phyloP scores from a whole-genome alignment of 305 asterid genomes.

The Fraxinus paxiana region DNA sequence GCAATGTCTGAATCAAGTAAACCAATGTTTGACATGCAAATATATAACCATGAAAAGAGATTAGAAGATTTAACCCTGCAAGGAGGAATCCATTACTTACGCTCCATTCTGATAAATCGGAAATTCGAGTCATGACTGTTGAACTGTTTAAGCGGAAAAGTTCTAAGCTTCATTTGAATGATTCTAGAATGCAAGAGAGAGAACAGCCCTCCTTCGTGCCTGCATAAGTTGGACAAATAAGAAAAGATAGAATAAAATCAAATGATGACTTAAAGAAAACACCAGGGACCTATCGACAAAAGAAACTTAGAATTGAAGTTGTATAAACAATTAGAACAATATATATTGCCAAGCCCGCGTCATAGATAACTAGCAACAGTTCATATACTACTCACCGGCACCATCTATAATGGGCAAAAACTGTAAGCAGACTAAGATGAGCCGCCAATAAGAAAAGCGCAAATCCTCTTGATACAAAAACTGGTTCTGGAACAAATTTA shows the following conservation, averaged over 20 bases:
- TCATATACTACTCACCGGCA: constrained; percentile 51
- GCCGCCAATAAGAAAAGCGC: constrained; percentile 63
- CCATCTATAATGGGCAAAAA: constrained; percentile 87
- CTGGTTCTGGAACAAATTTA: constrained; percentile 76
- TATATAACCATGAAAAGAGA: neutral
- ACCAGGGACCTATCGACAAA: neutral
- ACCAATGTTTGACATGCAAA: constrained; percentile 11
- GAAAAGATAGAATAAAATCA: constrained; percentile 6
- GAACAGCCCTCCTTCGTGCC: constrained; percentile 78
- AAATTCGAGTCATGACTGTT: constrained; percentile 20
- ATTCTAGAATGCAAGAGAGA: constrained; percentile 44
- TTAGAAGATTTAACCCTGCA: neutral
- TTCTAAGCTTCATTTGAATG: constrained; percentile 35
- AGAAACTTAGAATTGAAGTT: neutral
- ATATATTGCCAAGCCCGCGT: neutral
- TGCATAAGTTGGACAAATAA: constrained; percentile 31
- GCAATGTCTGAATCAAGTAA: constrained; percentile 54
- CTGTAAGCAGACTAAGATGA: constrained; percentile 65
- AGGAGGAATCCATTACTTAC: constrained; percentile 40
- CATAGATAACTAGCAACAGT: neutral
- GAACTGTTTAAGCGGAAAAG: constrained; percentile 28
- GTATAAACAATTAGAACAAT: neutral
- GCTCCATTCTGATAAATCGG: constrained; percentile 53
- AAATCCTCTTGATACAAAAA: constrained; percentile 67
- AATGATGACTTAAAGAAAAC: neutral